Percentiles rank a stretch among this genome's conserved stretches.
Conservation (phyloP, 2,329 filamentous ascomycete species). For the Colletotrichum truncatum region DNA sequence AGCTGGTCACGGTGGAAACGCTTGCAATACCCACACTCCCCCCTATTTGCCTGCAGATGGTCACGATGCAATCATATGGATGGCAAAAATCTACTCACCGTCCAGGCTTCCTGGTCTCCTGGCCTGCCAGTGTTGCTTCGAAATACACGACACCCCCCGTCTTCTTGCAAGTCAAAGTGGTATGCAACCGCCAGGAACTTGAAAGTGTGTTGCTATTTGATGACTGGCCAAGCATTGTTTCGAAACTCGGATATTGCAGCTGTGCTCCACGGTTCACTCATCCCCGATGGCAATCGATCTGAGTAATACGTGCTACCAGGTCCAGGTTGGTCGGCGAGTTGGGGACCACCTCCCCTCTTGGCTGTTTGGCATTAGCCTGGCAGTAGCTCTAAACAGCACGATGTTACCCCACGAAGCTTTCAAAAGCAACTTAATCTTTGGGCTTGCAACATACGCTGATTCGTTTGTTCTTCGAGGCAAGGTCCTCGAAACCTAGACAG, state of each 20-base stretch:
- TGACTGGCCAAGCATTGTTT: background rate
- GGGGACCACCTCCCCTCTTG: background rate
- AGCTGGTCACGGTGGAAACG: background rate
- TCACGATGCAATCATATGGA: constrained; percentile 5
- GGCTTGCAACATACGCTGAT: background rate
- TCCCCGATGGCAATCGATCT: background rate
- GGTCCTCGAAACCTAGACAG: too few species aligned
- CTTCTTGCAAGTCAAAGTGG: background rate
- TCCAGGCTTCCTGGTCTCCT: background rate
- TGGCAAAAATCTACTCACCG: background rate
- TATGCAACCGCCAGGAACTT: background rate
- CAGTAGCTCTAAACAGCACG: background rate
- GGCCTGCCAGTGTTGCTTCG: background rate
- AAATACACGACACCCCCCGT: background rate
- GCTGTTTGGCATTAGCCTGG: background rate
- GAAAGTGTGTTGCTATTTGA: background rate
- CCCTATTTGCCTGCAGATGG: background rate
- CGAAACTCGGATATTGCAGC: background rate
- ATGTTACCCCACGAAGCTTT: background rate
- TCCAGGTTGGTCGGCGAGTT: background rate
- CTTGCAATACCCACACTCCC: background rate
- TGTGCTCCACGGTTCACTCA: background rate
- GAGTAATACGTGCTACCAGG: background rate
- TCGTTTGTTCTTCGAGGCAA: too few species aligned
- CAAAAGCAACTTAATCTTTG: constrained; percentile 16